Base-by-base conservation (phyloP, 164 flowering plant species). In the Piper longum region DNA sequence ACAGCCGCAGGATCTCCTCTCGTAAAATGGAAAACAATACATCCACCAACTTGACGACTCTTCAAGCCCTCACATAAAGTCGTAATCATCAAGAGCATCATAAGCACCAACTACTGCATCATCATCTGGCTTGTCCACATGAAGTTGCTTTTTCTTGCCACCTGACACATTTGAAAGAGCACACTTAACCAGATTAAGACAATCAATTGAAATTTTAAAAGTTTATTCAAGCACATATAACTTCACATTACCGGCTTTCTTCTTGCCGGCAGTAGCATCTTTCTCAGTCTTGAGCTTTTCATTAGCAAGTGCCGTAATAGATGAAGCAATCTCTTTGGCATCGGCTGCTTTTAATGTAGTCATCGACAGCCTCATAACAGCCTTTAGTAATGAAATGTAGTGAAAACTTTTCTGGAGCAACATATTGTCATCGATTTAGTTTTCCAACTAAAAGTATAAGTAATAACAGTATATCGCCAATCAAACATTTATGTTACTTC, bases 241-340 rank as follows among this genome's bases (percentile, higher is more conserved):
- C 60, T 26, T 57, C 36, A 14, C 52, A 48, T 55, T 66, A 92
- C 98, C 93, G 73, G 83, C 71, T 74, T 93, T 93, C 89, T 81
- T 89, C 78, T 88, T 93, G 54, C 96, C 86, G 56, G 88, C 86
- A 66, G 76, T 84, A 41, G 96, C 89, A 77, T 93, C 98, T 72
- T 88, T 93, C 76, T 90, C 97, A 16, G 87, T 89, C 74, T 93
- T 93, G 18, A 93, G 75, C 80, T 86, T 93, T 70, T 93, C 98
- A 71, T 93, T 93, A 45, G 96, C 95, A 74, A 90, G 83, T 42
- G 98, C 92, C 7, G 92, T 75, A 40, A 93, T 57, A 2, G 98
- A 93, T 61, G 98, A 88, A 4, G 95, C 82, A 56, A 93, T 78
- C n/a, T 93, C 98, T 71, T 90, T 90, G 2, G 92, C 97, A 78